phyloP scores from a whole-genome alignment of 1,139 yeast species.

The Candida tetrigidarum region DNA sequence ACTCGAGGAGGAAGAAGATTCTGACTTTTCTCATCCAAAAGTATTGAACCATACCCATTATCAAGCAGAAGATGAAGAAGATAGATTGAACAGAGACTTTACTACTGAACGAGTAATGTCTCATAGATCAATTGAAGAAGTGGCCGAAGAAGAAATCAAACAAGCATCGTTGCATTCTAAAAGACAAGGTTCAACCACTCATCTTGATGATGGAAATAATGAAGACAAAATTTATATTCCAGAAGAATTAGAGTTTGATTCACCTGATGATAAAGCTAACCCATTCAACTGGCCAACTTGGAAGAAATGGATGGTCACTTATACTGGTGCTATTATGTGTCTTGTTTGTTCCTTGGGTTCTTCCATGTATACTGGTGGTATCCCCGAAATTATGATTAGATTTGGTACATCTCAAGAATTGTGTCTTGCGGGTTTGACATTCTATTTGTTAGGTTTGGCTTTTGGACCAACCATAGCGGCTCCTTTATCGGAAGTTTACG shows the following conservation, averaged over 20 bases:
- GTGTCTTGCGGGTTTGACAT: slow-evolving; percentile 67
- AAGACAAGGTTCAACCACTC: not conserved
- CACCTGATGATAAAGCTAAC: slow-evolving; percentile 58
- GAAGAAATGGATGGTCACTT: slow-evolving; percentile 67
- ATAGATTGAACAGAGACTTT: slow-evolving; percentile 23
- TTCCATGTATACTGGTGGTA: slow-evolving; percentile 66
- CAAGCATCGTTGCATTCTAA: slow-evolving; percentile 1
- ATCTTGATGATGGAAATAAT: not conserved
- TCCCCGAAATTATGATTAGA: slow-evolving; percentile 49
- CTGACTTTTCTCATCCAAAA: slow-evolving; percentile 2
- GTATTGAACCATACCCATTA: not conserved
- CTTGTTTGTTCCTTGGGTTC: slow-evolving; percentile 74
- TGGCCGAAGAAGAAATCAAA: slow-evolving; percentile 15
- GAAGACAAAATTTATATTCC: slow-evolving; percentile 30
- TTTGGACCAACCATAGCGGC: slow-evolving; percentile 78
- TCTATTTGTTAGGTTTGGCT: slow-evolving; percentile 73
- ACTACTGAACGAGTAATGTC: slow-evolving; percentile 25
- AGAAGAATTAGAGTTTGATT: slow-evolving; percentile 61
- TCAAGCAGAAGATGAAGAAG: slow-evolving; percentile 13
- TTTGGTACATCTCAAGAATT: slow-evolving; percentile 61
- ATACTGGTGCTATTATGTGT: slow-evolving; percentile 65
- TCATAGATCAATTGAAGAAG: slow-evolving; percentile 23
- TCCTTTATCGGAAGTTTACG: slow-evolving; percentile 75
- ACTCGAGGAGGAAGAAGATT: slow-evolving; percentile 3
- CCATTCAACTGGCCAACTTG: slow-evolving; percentile 68